These are phyloP conservation scores for Colletotrichum tamarilloi DNA, from an alignment of 2,329 filamentous ascomycete species.

Conservation along the genomic window DNA sequence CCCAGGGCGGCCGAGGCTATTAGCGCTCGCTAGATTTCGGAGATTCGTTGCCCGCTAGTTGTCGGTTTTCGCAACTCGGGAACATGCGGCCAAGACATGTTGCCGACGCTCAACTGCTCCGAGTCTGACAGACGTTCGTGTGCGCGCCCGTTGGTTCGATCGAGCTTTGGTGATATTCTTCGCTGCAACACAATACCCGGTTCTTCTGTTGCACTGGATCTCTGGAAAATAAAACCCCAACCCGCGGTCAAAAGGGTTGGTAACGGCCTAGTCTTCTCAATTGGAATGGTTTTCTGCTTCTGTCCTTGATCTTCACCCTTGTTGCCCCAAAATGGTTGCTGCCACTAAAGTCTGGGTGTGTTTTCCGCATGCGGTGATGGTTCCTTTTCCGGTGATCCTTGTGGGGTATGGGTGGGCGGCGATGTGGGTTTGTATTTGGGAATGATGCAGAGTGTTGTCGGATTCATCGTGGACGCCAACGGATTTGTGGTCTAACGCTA, in stretches of 20 bases:
- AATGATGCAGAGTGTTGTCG: slow-evolving; percentile 2
- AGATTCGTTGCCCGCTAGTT: slow-evolving; percentile 35
- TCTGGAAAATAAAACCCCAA: slow-evolving; percentile 36
- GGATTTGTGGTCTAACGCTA: slow-evolving; percentile 26
- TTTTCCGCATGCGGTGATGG: slow-evolving; percentile 16
- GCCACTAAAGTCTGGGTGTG: neutral
- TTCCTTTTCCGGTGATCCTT: slow-evolving; percentile 1
- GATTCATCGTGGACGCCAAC: slow-evolving; percentile 9
- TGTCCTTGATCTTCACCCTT: slow-evolving; percentile 33
- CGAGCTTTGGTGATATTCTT: slow-evolving; percentile 38
- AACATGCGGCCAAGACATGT: slow-evolving; percentile 30
- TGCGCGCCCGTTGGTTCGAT: slow-evolving; percentile 39
- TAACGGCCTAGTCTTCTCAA: slow-evolving; percentile 34
- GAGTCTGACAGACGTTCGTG: slow-evolving; percentile 36
- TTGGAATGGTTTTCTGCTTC: slow-evolving; percentile 34
- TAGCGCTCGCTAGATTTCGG: slow-evolving; percentile 42
- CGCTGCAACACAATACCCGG: slow-evolving; percentile 39
- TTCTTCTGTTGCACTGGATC: slow-evolving; percentile 38
- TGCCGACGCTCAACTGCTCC: slow-evolving; percentile 35
- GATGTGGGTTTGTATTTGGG: neutral
- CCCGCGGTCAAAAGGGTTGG: slow-evolving; percentile 33
- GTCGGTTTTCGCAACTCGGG: slow-evolving; percentile 29
- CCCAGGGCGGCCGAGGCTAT: slow-evolving; percentile 53
- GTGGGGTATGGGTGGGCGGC: neutral
- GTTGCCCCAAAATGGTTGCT: neutral